Evolutionary conservation across 139 green algal genomes (phyloP).

Genomic region (Mesostigma viride): DNA sequence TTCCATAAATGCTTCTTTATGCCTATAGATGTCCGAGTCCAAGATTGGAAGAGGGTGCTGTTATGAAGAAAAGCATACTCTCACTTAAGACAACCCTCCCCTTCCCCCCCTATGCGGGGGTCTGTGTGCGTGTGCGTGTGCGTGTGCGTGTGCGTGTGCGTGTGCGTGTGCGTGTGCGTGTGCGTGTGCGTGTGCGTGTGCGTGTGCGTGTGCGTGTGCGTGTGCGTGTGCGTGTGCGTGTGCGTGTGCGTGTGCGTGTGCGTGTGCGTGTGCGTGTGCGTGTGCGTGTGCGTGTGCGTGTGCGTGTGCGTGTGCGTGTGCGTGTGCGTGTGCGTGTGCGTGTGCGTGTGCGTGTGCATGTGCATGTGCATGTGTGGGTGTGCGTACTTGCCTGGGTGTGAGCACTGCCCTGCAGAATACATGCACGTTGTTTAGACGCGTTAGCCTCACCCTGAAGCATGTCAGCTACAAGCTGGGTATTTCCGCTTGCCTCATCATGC

Average conservation of each 20-base stretch:
- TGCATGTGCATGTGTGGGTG: not conserved
- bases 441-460: too few relatives aligned
- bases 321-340: not conserved
- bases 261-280: not conserved
- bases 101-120: too few relatives aligned
- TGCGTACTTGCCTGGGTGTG: not conserved
- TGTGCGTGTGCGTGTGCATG: not conserved
- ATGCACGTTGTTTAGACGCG: too few relatives aligned
- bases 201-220: not conserved
- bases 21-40: too few relatives aligned
- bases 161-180: constrained; percentile 3
- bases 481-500: too few relatives aligned
- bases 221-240: not conserved
- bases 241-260: not conserved
- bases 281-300: not conserved
- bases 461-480: too few relatives aligned
- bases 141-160: not conserved
- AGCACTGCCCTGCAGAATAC: not conserved
- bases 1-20: too few relatives aligned
- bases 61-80: too few relatives aligned
- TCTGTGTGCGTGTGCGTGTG: constrained; percentile 7
- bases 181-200: constrained; percentile 2
- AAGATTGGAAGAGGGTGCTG: too few relatives aligned
- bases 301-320: constrained; percentile 4
- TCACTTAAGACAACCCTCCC: too few relatives aligned